Base-by-base conservation (phyloP, 345 rosid genomes). In the Hypericum perforatum region DNA sequence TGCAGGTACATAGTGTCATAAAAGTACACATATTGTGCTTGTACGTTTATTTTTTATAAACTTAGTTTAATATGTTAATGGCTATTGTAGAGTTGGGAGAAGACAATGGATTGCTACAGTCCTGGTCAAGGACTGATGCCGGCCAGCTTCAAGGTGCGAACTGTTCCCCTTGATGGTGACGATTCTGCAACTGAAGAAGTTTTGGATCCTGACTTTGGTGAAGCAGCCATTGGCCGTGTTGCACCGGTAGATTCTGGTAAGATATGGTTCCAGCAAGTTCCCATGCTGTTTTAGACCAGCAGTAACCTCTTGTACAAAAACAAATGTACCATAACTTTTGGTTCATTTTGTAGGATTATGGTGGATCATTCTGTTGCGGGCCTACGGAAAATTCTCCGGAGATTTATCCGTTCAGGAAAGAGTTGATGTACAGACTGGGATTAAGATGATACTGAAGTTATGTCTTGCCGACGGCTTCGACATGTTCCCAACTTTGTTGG, bases 41-140 rank as follows among this genome's bases (percentile, higher is more conserved):
- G 8, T 43, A 8, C 15, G 6, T 7, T 49, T 43, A 7, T n/a
- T 9, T 52, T 47, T 42, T 16, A 11, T 38, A 7, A 7, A 9
- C 37, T 6, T 13, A 22, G 4, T 11, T 36, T 39, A 11, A 11
- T n/a, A 45, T 13, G 5, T 41, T 45, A 9, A 22, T 62, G 11
- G 9, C 43, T 39, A 53, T 10, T 59, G 41, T 36, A 91, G 98
- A 87, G 96, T 68, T 91, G 98, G 98, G 95, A 87, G 86, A 91
- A 91, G 70, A 91, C 98, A 39, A 81, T 91, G 84, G 98, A 91
- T 58, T 87, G 96, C 54, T 76, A 91, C 63, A 91, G 96, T 58
- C 98, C 98, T 43, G 95, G 98, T 57, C 96, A 87, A 64, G 98
- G 98, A 45, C 57, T 87, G 69, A 91, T 91, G 98, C 98, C 98